Evolutionary conservation across 306 rosid species (phyloP), one percentile per base, ranked within the genome.

Genomic region (Inga oerstediana): DNA sequence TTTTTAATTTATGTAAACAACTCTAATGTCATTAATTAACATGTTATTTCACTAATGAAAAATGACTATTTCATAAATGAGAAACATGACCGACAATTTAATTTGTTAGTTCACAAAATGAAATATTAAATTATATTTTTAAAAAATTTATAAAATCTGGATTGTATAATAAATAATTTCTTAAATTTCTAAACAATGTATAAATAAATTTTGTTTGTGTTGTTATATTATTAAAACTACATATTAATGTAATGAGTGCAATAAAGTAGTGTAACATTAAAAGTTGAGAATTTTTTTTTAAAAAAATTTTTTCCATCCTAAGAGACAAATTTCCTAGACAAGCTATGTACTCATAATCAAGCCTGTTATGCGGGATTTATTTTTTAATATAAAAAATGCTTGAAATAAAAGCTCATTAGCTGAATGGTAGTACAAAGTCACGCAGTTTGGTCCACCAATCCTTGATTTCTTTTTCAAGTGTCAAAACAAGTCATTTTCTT

Each of bases 401-500:
- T 56, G 20, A 56, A n/a, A 58, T 58, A 58, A 58, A n/a, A 2
- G 11, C 64, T n/a, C 14, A 59, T n/a, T 22, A 9, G 30, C 32
- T n/a, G 12, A 8, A 22, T 22, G 66, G 32, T 10, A 24, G 5
- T 5, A 27, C 8, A 59, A 43, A 59, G 80, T 39, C 56, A 43
- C 16, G 7, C 32, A 16, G 6, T 77, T 61, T 61, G 71, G 80
- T 61, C 80, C 72, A 77, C 70, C 43, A 10, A 10, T 58, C 2
- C 19, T 14, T 8, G 41, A 10, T 39, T 61, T 22, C 80, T 43
- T 77, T 62, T 43, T 44, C 80, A 27, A 24, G 72, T 61, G 24
- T 43, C 58, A 77, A 43, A 14, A 27, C 10, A 44, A 77, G 80
- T 61, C 80, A 43, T 77, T 77, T 77, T 61, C 80, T 41, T 44